phyloP scores from a whole-genome alignment of 163 green algal species.

The Trebouxiophyceae sp. region DNA sequence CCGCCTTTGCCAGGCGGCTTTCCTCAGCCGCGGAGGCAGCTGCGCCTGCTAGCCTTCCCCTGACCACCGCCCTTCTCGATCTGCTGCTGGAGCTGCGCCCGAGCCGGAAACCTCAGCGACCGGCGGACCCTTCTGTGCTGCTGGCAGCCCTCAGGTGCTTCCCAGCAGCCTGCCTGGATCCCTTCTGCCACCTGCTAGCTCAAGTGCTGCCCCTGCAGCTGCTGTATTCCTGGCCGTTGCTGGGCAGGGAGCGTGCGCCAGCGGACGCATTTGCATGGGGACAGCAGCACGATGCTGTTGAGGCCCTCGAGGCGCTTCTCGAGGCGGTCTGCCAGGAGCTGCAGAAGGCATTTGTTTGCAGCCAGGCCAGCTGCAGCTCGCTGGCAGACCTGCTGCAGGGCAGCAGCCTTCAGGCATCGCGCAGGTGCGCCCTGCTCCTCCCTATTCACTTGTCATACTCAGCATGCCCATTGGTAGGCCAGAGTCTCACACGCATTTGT shows the following conservation, averaged over 20 bases:
- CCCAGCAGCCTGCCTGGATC: neutral
- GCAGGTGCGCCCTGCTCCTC: no score
- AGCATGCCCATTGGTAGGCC: no score
- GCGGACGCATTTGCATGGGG: neutral
- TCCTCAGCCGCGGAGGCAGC: no score
- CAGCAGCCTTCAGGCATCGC: no score
- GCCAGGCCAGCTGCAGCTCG: no score
- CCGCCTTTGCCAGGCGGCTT: neutral
- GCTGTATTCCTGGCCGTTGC: no score
- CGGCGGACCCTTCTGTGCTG: neutral
- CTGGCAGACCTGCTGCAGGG: neutral
- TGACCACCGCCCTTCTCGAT: neutral
- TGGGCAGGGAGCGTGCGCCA: neutral
- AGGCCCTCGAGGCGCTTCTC: constrained; percentile 10
- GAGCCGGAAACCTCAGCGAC: neutral
- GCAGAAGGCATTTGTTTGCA: neutral
- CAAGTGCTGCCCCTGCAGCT: neutral
- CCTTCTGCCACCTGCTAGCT: neutral
- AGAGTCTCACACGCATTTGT: no score
- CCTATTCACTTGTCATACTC: no score
- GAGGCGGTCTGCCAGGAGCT: constrained; percentile 18
- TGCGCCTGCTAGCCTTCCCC: neutral
- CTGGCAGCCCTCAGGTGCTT: neutral
- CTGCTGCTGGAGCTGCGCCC: neutral
- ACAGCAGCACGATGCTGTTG: constrained; percentile 8